A percentile compares a stretch with the other conserved stretches of the same genome.
Conservation (phyloP, 2,329 filamentous ascomycete species). For the Gliomastix tumulicola region DNA sequence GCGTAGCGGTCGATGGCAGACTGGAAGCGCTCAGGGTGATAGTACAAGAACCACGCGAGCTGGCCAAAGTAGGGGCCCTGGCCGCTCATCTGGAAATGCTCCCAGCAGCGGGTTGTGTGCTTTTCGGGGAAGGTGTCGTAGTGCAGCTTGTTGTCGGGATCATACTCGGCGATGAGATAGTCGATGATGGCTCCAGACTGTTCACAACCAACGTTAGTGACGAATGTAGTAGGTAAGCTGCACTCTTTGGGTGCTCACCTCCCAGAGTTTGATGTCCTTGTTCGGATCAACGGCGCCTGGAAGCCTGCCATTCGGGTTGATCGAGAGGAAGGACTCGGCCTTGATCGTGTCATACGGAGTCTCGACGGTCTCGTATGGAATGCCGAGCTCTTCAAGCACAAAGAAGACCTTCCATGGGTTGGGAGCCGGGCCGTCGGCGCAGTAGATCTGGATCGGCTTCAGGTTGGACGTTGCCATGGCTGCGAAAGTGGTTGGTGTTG, state of each 20-base stretch:
- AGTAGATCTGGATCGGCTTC: neutral
- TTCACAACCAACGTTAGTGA: neutral
- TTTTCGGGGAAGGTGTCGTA: conserved; percentile 2
- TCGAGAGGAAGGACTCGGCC: conserved; percentile 11
- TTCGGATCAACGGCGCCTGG: conserved; percentile 25
- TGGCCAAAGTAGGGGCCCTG: conserved; percentile 39
- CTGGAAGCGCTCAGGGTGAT: conserved; percentile 14
- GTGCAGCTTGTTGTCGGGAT: conserved; percentile 10
- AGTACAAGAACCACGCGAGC: conserved; percentile 23
- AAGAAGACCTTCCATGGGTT: conserved; percentile 11
- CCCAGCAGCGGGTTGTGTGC: neutral
- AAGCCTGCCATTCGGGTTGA: conserved; percentile 25
- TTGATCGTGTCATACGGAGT: conserved; percentile 12
- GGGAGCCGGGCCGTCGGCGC: neutral
- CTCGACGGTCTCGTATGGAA: conserved; percentile 14
- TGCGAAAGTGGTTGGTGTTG: too few relatives aligned
- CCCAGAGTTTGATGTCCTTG: conserved; percentile 21
- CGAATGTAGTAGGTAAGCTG: too few relatives aligned
- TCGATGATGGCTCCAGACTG: conserved; percentile 16
- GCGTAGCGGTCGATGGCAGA: conserved; percentile 17
- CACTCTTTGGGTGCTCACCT: too few relatives aligned
- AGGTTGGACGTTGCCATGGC: too few relatives aligned
- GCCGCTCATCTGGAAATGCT: conserved; percentile 12
- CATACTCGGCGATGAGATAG: conserved; percentile 16
- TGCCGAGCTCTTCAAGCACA: conserved; percentile 13